Evolutionary conservation across 2,329 filamentous ascomycete genomes (phyloP), one percentile per base, ranked within the genome.

Genomic region (Boeremia exigua): DNA sequence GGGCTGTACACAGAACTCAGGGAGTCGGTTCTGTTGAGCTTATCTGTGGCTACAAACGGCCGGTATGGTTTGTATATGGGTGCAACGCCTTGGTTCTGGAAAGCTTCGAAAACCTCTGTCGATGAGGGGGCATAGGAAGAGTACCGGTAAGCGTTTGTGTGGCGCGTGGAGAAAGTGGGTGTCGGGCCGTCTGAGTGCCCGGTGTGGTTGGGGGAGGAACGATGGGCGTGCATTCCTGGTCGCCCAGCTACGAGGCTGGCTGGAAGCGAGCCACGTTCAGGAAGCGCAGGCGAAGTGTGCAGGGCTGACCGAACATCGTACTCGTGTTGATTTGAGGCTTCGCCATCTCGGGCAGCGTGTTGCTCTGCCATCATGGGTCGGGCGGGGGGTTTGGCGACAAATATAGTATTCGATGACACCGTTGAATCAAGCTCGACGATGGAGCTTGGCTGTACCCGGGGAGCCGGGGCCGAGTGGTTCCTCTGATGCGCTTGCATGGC

Each of bases 221-320:
- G 28, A 10, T 55, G 51, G 4, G 12, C 38, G 6, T 60, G 48
- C 15, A 38, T 33, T 10, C 49, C 39, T 8, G 47, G 28, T 5
- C 65, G 59, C 10, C 69, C 67, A 1, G 58, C 56, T 40, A 59
- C 58, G 8, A 72, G 53, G 45, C 63, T 71, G 38, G 62, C 30
- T 15, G 69, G 67, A 5, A 71, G 53, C 2, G 38, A 19, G 17
- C 10, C 32, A 2, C 8, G 1, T 1, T 37, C 39, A 3, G 52
- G 15, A 1, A 56, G 54, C 17, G 54, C 36, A 12, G 57, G 56
- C 27, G 47, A 37, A 29, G 49, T 49, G 23, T 52, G 59, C 19
- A 45, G 23, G 8, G 58, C 48, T 2, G 45, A 42, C 14, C 58
- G 44, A 28, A 44, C 40, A 25, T n/a, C 11, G 40, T 15, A 0